These are phyloP conservation scores for sunflower (Helianthus annuus) DNA, from an alignment of 129 eudicot species.

Conservation along the genomic window HanXRQr2.0-SUNRISE NC_035439.2:109425277-109425776, in stretches of 20 bases:
- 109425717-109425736: conserved; percentile 27
- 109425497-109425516: conserved; percentile 75
- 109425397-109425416: conserved; percentile 64
- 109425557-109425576: conserved; percentile 40
- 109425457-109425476: conserved; percentile 72
- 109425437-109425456: conserved; percentile 56
- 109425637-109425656: conserved; percentile 95
- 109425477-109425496: conserved; percentile 78
- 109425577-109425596: conserved; percentile 62
- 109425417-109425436: conserved; percentile 77
- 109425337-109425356: conserved; percentile 85
- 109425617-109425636: conserved; percentile 97
- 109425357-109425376: conserved; percentile 78
- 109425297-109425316: conserved; percentile 38
- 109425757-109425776: conserved; percentile 82
- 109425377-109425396: conserved; percentile 70
- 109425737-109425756: conserved; percentile 82
- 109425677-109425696: conserved; percentile 42
- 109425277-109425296: conserved; percentile 50
- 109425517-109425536: conserved; percentile 81
- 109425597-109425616: conserved; percentile 91
- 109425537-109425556: conserved; percentile 37
- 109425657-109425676: conserved; percentile 89
- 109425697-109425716: conserved; percentile 39
- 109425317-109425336: conserved; percentile 34